Percentiles rank a stretch among this genome's conserved stretches.
phyloP scores from a whole-genome alignment of 306 rosid species.

The Cucurbita moschata region DNA sequence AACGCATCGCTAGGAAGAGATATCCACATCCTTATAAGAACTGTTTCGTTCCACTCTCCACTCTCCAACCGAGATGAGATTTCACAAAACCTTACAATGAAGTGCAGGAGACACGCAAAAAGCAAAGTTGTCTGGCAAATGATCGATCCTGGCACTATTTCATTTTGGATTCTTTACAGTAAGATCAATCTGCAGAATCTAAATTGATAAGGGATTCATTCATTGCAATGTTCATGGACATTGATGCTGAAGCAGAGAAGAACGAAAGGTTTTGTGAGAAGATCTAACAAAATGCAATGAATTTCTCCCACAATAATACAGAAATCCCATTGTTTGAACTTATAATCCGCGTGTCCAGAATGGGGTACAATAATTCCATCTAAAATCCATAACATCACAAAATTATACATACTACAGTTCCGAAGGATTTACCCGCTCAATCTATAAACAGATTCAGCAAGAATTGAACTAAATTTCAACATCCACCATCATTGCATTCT shows the following conservation, averaged over 20 bases:
- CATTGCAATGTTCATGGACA: background rate
- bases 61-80: no score
- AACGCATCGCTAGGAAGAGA: no score
- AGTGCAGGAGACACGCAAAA: background rate
- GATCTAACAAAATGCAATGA: background rate
- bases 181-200: background rate
- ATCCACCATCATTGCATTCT: constrained; percentile 26
- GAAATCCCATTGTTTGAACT: background rate
- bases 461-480: background rate
- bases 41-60: no score
- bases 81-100: background rate
- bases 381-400: background rate
- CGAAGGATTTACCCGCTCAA: background rate
- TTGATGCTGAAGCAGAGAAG: background rate
- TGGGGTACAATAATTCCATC: background rate
- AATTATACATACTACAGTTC: background rate
- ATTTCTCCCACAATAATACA: background rate
- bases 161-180: no score
- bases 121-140: background rate
- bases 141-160: background rate
- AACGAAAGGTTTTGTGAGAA: background rate
- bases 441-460: background rate
- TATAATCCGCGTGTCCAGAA: background rate
- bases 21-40: no score
- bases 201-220: background rate